Evolutionary conservation across 192 early-diverging fungal species (phyloP), one percentile per base, ranked within the genome.

Genomic region (Rhizophagus prolifer): DNA sequence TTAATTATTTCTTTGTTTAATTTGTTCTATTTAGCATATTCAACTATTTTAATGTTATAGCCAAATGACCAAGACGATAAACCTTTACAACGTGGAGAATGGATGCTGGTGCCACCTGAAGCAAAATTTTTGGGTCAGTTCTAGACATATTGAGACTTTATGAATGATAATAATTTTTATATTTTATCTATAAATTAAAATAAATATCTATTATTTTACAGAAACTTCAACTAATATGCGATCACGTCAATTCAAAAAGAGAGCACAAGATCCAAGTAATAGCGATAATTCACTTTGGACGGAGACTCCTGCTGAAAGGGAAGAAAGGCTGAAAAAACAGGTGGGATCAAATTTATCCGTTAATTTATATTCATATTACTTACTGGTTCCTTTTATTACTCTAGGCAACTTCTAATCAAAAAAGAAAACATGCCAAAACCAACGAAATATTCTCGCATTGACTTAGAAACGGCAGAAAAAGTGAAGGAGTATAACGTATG

Each of bases 61-160:
- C 23, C 60, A 34, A 28, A 61, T 63, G 23, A 36, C 1, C 44
- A 46, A 70, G 34, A 25, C 54, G 69, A 76, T 16, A 70, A 70
- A 65, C 76, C 72, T 41, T 60, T 73, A 50, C 14, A 81, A 75
- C 79, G 88, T 76, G 88, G 84, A 38, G 88, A 89, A 38, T 89
- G 88, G 88, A 89, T 89, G 88, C 74, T 87, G 58, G 86, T 89
- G 6, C 88, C 88, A 47, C 88, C 88, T 44, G 82, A 89, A 69
- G 78, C 85, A 21, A 75, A 79, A 44, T 41, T 85, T 38, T 59
- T 84, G 46, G 78, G 80, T 78, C 78, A 50, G 58, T 25, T 23
- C 19, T 14, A 38, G 36, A 5, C 5, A 38, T 0, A 6, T 7
- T 6, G 2, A 36, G 34, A 36, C 3, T 36, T 36, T 38, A 8